These are phyloP conservation scores for Alopecurus myosuroides DNA, from an alignment of 176 grass and related monocot species.

Conservation along the genomic window DNA sequence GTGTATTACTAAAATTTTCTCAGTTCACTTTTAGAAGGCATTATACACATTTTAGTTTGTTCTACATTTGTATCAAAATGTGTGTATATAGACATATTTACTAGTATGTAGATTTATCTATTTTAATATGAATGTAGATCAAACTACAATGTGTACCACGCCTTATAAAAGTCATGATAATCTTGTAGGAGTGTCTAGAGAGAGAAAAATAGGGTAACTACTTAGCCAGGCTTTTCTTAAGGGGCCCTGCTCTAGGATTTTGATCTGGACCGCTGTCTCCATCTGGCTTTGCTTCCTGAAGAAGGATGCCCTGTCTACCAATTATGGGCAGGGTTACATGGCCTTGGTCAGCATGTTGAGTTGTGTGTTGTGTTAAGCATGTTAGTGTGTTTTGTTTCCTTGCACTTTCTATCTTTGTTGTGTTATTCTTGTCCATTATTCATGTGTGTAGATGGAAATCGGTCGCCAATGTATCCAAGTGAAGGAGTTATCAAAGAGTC, in stretches of 20 bases:
- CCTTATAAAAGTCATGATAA: background rate
- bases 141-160: too few relatives aligned
- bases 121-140: too few relatives aligned
- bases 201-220: background rate
- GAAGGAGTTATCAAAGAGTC: background rate
- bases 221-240: constrained; percentile 21
- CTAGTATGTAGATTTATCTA: too few relatives aligned
- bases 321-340: constrained; percentile 39
- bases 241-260: constrained; percentile 3
- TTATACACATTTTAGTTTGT: too few relatives aligned
- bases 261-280: constrained; percentile 33
- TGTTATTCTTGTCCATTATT: constrained; percentile 14
- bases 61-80: too few relatives aligned
- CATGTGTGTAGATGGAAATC: background rate
- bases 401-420: constrained; percentile 21
- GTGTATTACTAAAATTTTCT: background rate
- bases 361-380: constrained; percentile 29
- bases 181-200: constrained; percentile 6
- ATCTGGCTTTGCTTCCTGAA: constrained; percentile 43
- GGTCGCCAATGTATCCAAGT: background rate
- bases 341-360: background rate
- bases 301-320: constrained; percentile 48
- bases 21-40: too few relatives aligned
- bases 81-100: too few relatives aligned
- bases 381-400: constrained; percentile 32